A percentile compares a stretch with the other conserved stretches of the same genome.
Evolutionary conservation across 129 eudicot genomes (phyloP).

Genomic region (Lactuca sativa): DNA sequence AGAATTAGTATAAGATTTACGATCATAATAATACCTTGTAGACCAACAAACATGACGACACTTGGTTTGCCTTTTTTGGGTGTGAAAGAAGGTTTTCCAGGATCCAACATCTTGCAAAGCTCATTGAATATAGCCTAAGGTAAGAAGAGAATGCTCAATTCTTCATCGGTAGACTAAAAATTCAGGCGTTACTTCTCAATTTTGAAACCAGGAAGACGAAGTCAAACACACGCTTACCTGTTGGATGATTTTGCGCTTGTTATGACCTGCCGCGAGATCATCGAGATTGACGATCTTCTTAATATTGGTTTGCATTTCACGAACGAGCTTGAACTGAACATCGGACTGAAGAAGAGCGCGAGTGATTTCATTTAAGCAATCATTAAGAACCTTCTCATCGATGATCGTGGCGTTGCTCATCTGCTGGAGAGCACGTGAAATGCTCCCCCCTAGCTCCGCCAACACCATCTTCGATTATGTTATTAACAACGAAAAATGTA

Average conservation of each 20-base stretch:
- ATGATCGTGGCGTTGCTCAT: slow-evolving; percentile 99
- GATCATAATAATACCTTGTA: slow-evolving; percentile 70
- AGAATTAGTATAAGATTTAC: slow-evolving; percentile 3
- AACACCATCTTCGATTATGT: slow-evolving; percentile 64
- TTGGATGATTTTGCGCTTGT: slow-evolving; percentile 87
- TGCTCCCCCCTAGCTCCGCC: slow-evolving; percentile 85
- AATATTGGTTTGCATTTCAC: slow-evolving; percentile 80
- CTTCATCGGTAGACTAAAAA: background rate
- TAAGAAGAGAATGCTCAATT: background rate
- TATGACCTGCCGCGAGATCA: slow-evolving; percentile 98
- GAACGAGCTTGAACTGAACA: slow-evolving; percentile 86
- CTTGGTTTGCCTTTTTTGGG: slow-evolving; percentile 88
- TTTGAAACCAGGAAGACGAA: background rate
- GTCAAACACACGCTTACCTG: slow-evolving; percentile 42
- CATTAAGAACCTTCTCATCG: slow-evolving; percentile 89
- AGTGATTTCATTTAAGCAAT: slow-evolving; percentile 87
- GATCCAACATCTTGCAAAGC: slow-evolving; percentile 95
- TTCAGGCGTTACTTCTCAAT: background rate
- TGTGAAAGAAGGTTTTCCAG: slow-evolving; percentile 88
- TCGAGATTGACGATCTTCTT: slow-evolving; percentile 92
- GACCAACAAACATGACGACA: slow-evolving; percentile 96
- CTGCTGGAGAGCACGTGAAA: slow-evolving; percentile 98
- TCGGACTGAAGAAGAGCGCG: slow-evolving; percentile 95
- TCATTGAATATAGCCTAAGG: slow-evolving; percentile 79
- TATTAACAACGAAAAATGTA: background rate